These are phyloP conservation scores for Psidium guajava DNA, from an alignment of 345 rosid species.

Conservation along the genomic window DNA sequence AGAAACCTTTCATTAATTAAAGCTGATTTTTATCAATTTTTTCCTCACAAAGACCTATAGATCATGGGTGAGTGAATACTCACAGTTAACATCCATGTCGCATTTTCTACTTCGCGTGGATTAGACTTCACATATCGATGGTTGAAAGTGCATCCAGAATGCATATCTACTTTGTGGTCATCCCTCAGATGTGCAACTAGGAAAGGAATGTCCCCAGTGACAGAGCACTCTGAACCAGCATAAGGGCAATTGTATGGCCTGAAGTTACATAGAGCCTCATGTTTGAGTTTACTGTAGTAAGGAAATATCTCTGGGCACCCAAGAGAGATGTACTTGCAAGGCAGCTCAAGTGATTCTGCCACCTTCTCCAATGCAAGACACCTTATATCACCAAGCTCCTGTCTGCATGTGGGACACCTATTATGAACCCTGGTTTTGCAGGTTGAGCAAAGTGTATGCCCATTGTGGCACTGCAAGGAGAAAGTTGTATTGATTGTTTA, in stretches of 20 bases:
- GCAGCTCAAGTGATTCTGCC: constrained; percentile 86
- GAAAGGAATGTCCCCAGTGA: constrained; percentile 73
- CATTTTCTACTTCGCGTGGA: constrained; percentile 97
- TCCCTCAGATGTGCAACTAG: constrained; percentile 86
- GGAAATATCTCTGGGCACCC: constrained; percentile 96
- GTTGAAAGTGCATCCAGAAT: constrained; percentile 90
- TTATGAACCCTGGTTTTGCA: constrained; percentile 87
- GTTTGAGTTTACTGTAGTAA: constrained; percentile 90
- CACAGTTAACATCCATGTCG: constrained; percentile 97
- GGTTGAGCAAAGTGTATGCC: constrained; percentile 91
- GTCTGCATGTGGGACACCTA: constrained; percentile 93
- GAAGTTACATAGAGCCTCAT: constrained; percentile 76
- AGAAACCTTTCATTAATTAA: neutral
- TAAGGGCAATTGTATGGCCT: constrained; percentile 90
- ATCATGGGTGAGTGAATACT: constrained; percentile 10
- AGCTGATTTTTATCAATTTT: neutral
- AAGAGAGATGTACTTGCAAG: constrained; percentile 65
- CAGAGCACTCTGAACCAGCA: constrained; percentile 89
- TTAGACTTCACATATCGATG: constrained; percentile 96
- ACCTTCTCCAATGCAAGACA: constrained; percentile 91
- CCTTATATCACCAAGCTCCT: constrained; percentile 97
- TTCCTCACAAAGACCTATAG: neutral
- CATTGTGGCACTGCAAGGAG: constrained; percentile 82
- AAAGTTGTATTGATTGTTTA: neutral
- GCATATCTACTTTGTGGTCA: constrained; percentile 98